phyloP scores from a whole-genome alignment of 768 basidiomycete species.

The Lentinula sp. region DNA sequence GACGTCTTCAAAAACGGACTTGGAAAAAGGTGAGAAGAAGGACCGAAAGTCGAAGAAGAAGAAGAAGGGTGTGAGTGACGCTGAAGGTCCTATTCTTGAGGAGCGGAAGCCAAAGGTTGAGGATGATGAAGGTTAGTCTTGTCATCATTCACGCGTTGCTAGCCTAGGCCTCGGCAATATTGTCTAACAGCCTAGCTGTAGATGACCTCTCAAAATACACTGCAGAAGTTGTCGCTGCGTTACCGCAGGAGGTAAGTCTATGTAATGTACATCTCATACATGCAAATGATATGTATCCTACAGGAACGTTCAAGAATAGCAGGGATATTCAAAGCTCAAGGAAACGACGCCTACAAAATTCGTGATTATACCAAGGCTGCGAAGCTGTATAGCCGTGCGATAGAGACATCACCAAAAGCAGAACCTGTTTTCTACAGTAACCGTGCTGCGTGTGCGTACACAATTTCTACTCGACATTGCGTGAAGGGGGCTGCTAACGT shows the following conservation, averaged over 20 bases:
- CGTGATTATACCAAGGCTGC: conserved; percentile 56
- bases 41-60: conserved; percentile 51
- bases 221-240: conserved; percentile 46
- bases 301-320: conserved; percentile 65
- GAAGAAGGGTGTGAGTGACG: conserved; percentile 49
- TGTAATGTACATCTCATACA: background rate
- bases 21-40: conserved; percentile 44
- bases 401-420: conserved; percentile 65
- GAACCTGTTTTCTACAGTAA: conserved; percentile 97
- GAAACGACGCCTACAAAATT: conserved; percentile 64
- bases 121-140: conserved; percentile 19
- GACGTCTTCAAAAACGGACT: conserved; percentile 21
- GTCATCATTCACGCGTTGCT: conserved; percentile 5
- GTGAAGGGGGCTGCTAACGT: too few relatives aligned
- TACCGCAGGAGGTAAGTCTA: conserved; percentile 50
- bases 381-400: conserved; percentile 68
- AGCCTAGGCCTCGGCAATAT: background rate
- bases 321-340: conserved; percentile 60
- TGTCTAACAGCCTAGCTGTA: conserved; percentile 14
- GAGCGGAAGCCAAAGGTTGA: conserved; percentile 44
- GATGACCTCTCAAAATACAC: conserved; percentile 37
- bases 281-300: background rate
- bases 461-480: background rate
- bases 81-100: conserved; percentile 76
- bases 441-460: conserved; percentile 82